Evolutionary conservation across 108 stramenopile species (phyloP).

Genomic region (Tribonema minus): DNA sequence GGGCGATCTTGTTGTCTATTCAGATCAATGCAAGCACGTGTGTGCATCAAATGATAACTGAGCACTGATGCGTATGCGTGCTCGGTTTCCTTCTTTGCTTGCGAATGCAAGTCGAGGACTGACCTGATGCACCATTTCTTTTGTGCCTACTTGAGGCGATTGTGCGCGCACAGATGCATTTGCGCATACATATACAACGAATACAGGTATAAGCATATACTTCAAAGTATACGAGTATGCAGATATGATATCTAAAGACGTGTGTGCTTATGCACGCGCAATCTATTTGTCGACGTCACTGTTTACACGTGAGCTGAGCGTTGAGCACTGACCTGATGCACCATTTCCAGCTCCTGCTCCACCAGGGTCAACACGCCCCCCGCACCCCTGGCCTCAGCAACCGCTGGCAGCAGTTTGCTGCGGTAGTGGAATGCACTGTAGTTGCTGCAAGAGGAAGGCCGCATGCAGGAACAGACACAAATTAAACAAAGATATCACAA

Average conservation of each 20-base stretch:
- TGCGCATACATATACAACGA: background rate
- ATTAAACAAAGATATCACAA: too few species aligned
- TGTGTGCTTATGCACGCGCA: too few species aligned
- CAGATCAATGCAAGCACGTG: too few species aligned
- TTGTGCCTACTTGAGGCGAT: background rate
- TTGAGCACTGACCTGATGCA: constrained; percentile 26
- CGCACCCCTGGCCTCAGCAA: constrained; percentile 8
- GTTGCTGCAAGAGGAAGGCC: constrained; percentile 95
- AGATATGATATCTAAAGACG: too few species aligned
- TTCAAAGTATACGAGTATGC: background rate
- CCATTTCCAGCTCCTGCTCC: constrained; percentile 31
- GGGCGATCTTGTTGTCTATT: too few species aligned
- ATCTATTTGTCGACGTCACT: too few species aligned
- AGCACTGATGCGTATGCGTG: too few species aligned
- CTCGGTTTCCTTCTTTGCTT: too few species aligned
- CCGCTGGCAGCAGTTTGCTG: constrained; percentile 65
- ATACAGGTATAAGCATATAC: background rate
- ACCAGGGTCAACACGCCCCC: constrained; percentile 10
- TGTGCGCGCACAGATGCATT: background rate
- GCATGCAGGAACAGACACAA: constrained; percentile 25
- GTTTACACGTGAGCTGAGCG: too few species aligned
- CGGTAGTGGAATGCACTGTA: constrained; percentile 95
- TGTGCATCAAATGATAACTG: too few species aligned
- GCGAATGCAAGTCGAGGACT: too few species aligned
- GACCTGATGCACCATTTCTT: too few species aligned